Conservation (phyloP, 495 filamentous ascomycete species). For the Penicillium soppii region DNA sequence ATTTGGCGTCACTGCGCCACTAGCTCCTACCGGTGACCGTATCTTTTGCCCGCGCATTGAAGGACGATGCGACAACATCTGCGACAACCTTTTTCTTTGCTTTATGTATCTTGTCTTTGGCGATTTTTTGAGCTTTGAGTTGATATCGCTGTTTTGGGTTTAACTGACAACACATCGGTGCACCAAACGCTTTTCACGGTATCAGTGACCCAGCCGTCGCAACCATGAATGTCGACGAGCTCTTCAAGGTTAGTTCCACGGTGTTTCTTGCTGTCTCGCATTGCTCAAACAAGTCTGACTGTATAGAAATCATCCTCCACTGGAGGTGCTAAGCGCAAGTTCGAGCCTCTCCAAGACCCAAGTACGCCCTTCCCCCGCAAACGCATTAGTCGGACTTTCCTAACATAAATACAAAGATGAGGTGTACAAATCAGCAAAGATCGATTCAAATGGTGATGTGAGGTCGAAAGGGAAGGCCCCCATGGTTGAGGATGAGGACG, state of each 20-base stretch:
- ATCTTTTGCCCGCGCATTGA: constrained; percentile 31
- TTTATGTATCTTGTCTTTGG: background rate
- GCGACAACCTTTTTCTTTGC: background rate
- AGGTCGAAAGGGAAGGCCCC: constrained; percentile 59
- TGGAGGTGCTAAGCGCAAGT: constrained; percentile 68
- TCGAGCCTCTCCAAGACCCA: constrained; percentile 67
- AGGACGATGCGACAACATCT: constrained; percentile 13
- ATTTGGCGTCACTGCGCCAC: constrained; percentile 43
- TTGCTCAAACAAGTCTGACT: constrained; percentile 15
- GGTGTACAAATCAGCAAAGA: constrained; percentile 85
- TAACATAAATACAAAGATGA: constrained; percentile 52
- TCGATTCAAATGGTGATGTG: constrained; percentile 58
- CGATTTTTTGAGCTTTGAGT: background rate
- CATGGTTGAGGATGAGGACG: constrained; percentile 61
- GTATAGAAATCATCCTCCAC: constrained; percentile 43
- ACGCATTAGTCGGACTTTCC: constrained; percentile 1
- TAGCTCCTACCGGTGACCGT: constrained; percentile 36
- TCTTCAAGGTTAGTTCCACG: constrained; percentile 68
- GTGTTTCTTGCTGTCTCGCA: background rate
- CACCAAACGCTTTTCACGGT: background rate
- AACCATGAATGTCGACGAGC: constrained; percentile 76
- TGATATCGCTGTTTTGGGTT: background rate
- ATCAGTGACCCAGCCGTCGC: constrained; percentile 5
- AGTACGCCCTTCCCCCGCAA: constrained; percentile 48
- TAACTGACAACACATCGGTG: background rate